Evolutionary conservation across 176 grass and related monocot genomes (phyloP).

Genomic region (Aegilops speltoides): DNA sequence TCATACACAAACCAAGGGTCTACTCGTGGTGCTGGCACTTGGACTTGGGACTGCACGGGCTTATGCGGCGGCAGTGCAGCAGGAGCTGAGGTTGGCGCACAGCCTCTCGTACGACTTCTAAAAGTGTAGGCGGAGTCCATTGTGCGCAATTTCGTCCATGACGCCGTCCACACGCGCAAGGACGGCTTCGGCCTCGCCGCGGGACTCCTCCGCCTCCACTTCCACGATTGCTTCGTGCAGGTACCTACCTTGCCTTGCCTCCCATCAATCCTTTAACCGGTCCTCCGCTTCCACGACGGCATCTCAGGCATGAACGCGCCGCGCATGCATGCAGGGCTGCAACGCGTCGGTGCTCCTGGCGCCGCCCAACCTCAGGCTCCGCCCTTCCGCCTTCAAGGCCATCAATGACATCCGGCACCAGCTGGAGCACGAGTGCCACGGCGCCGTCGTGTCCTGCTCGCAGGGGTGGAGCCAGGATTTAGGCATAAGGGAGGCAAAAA

Average conservation of each 20-base stretch:
- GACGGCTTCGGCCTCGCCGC: constrained; percentile 58
- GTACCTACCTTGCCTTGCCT: background rate
- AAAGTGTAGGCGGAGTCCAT: constrained; percentile 29
- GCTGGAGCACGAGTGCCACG: constrained; percentile 30
- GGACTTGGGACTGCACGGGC: background rate
- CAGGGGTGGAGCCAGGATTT: too few species aligned
- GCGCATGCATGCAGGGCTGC: constrained; percentile 48
- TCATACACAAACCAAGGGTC: too few species aligned
- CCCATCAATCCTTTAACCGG: too few species aligned
- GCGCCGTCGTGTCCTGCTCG: constrained; percentile 37
- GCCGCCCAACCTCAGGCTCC: constrained; percentile 57
- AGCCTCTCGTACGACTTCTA: constrained; percentile 63
- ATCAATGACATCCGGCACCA: constrained; percentile 60
- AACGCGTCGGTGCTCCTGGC: constrained; percentile 63
- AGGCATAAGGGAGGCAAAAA: too few species aligned
- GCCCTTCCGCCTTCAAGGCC: constrained; percentile 53
- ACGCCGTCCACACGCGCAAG: constrained; percentile 9
- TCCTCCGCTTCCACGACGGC: too few species aligned
- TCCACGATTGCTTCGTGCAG: constrained; percentile 90
- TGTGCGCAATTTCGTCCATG: constrained; percentile 31
- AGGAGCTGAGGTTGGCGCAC: background rate
- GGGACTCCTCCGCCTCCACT: constrained; percentile 63
- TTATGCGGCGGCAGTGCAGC: background rate
- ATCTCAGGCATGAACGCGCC: too few species aligned
- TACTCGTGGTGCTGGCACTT: background rate